These are phyloP conservation scores for Fusarium anguioides DNA, from an alignment of 2,329 filamentous ascomycete species.

Conservation along the genomic window DNA sequence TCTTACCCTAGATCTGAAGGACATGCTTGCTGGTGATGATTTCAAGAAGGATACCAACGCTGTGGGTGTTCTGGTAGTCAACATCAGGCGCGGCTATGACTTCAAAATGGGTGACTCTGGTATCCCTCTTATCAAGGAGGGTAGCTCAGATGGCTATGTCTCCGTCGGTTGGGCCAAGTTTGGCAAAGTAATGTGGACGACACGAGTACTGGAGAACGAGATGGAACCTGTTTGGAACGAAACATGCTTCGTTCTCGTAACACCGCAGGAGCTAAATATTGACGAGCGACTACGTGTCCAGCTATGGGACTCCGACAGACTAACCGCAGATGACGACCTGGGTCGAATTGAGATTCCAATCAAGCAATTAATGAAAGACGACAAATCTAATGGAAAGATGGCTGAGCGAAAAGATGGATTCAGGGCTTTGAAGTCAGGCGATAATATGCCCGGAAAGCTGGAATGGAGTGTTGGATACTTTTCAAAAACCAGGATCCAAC, in stretches of 20 bases:
- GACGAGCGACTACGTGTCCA: constrained; percentile 76
- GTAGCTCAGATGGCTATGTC: constrained; percentile 76
- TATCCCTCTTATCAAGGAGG: constrained; percentile 67
- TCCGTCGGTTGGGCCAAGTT: constrained; percentile 83
- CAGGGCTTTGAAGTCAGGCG: constrained; percentile 70
- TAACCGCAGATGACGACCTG: constrained; percentile 78
- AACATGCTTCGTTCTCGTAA: constrained; percentile 75
- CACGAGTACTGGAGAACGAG: constrained; percentile 71
- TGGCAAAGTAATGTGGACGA: constrained; percentile 70
- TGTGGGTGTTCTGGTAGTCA: constrained; percentile 72
- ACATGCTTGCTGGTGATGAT: constrained; percentile 81
- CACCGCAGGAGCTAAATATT: constrained; percentile 77
- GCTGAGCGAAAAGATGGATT: constrained; percentile 73
- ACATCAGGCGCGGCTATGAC: constrained; percentile 73
- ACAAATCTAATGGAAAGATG: constrained; percentile 70
- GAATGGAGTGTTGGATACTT: constrained; percentile 79
- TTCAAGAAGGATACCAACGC: constrained; percentile 80
- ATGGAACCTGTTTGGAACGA: constrained; percentile 79
- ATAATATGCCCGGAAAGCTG: constrained; percentile 75
- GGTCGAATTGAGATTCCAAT: constrained; percentile 77
- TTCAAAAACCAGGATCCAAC: constrained; percentile 71
- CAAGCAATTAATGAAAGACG: constrained; percentile 70
- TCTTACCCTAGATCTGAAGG: constrained; percentile 77
- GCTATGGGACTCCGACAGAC: constrained; percentile 80
- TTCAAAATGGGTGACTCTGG: constrained; percentile 78